These are phyloP conservation scores for Ramularia endophylla DNA, from an alignment of 2,329 filamentous ascomycete genomes.

Conservation along the genomic window DNA sequence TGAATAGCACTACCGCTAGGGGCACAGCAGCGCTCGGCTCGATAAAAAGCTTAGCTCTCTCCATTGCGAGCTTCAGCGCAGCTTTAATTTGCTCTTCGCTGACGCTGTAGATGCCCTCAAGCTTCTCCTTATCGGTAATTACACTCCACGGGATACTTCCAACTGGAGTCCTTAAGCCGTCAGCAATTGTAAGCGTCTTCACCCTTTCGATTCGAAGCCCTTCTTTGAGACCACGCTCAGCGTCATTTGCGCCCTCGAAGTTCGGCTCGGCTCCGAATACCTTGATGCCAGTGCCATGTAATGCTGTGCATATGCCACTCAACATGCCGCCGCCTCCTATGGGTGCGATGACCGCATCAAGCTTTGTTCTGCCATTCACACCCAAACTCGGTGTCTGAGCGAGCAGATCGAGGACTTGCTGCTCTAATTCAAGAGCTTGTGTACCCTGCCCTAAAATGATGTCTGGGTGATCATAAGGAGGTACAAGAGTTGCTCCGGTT, in stretches of 20 bases:
- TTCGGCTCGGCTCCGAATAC: conserved; percentile 86
- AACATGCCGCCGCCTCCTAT: conserved; percentile 87
- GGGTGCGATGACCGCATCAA: conserved; percentile 63
- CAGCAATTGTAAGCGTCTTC: conserved; percentile 74
- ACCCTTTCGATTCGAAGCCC: conserved; percentile 63
- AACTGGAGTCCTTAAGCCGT: conserved; percentile 80
- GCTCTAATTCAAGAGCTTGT: conserved; percentile 71
- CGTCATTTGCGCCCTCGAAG: conserved; percentile 80
- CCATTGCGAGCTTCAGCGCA: conserved; percentile 71
- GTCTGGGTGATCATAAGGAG: conserved; percentile 87
- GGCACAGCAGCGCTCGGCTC: conserved; percentile 85
- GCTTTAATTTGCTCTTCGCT: conserved; percentile 74
- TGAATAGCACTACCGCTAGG: conserved; percentile 73
- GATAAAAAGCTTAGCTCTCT: conserved; percentile 84
- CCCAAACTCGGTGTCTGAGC: conserved; percentile 26
- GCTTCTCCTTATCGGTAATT: conserved; percentile 65
- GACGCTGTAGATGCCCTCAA: conserved; percentile 66
- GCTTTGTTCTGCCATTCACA: conserved; percentile 17
- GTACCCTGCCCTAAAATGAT: conserved; percentile 95
- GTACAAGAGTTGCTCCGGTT: conserved; percentile 73
- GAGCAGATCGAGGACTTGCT: conserved; percentile 59
- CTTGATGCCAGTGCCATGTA: conserved; percentile 61
- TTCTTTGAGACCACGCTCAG: conserved; percentile 59
- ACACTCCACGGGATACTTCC: conserved; percentile 70
- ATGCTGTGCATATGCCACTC: conserved; percentile 71